These are phyloP conservation scores for Colletotrichum camelliae DNA, from an alignment of 2,329 filamentous ascomycete species.

Conservation along the genomic window DNA sequence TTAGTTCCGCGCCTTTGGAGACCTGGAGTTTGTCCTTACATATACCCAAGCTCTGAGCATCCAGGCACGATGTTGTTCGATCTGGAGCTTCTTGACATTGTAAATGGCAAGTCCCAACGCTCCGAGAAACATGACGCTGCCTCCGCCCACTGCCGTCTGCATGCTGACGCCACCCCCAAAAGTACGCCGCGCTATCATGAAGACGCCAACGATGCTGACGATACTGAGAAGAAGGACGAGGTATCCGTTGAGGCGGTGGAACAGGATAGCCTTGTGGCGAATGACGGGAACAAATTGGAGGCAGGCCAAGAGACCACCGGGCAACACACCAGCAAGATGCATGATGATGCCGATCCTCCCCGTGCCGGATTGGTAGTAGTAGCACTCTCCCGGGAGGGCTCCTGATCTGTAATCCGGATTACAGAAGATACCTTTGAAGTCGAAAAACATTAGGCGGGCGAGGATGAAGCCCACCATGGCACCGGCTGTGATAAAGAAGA, in stretches of 20 bases:
- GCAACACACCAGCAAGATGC: constrained; percentile 51
- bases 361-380: constrained; percentile 32
- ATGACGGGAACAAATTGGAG: constrained; percentile 55
- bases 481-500: constrained; percentile 56
- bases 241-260: constrained; percentile 69
- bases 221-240: constrained; percentile 53
- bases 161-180: constrained; percentile 61
- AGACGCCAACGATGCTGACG: constrained; percentile 49
- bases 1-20: neutral
- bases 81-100: constrained; percentile 65
- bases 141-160: constrained; percentile 47
- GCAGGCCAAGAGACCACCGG: constrained; percentile 46
- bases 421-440: constrained; percentile 44
- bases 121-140: constrained; percentile 49
- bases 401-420: constrained; percentile 21
- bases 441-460: constrained; percentile 52
- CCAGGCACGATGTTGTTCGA: constrained; percentile 69
- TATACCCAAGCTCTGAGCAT: constrained; percentile 64
- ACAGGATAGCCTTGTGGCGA: constrained; percentile 50
- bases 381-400: constrained; percentile 41
- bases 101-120: constrained; percentile 53
- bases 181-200: constrained; percentile 56
- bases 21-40: constrained; percentile 30
- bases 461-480: constrained; percentile 53
- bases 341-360: constrained; percentile 47